A percentile compares a stretch with the other conserved stretches of the same genome.
Evolutionary conservation across 306 rosid genomes (phyloP).

Genomic region (Benincasa hispida): DNA sequence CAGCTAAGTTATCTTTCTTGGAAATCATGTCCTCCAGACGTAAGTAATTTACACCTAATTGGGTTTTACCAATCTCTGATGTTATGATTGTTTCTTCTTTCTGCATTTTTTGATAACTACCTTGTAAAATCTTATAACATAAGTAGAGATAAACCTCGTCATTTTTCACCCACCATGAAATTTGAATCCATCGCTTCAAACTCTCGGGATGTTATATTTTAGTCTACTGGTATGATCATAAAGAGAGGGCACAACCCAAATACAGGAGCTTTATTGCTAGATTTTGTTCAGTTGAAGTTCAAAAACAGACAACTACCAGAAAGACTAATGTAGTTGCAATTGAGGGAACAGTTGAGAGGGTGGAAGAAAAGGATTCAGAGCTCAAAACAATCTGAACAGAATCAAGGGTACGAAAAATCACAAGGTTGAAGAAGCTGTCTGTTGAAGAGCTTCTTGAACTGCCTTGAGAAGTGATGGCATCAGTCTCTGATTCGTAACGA

Average conservation of each 20-base stretch:
- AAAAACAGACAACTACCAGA: not conserved
- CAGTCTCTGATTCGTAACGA: constrained; percentile 74
- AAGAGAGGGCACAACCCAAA: not conserved
- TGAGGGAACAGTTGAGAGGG: not conserved
- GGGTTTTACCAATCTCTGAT: too few relatives aligned
- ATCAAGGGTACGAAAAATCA: not conserved
- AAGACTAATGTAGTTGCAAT: not conserved
- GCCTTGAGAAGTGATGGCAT: constrained; percentile 83
- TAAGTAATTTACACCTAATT: too few relatives aligned
- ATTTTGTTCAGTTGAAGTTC: not conserved
- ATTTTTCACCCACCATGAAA: not conserved
- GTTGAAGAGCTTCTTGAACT: constrained; percentile 61
- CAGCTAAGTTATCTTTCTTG: too few relatives aligned
- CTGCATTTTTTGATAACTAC: too few relatives aligned
- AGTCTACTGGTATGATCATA: not conserved
- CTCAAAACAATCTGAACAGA: not conserved
- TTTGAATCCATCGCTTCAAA: not conserved
- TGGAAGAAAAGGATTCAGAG: not conserved
- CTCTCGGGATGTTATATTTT: not conserved
- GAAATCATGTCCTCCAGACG: too few relatives aligned
- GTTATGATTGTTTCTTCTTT: too few relatives aligned
- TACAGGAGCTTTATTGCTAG: not conserved
- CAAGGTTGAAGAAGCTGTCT: constrained; percentile 35
- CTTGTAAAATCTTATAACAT: too few relatives aligned
- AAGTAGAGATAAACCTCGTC: too few relatives aligned